Evolutionary conservation across 1,284 basidiomycete species (phyloP).

Genomic region (Ganoderma meredithae): DNA sequence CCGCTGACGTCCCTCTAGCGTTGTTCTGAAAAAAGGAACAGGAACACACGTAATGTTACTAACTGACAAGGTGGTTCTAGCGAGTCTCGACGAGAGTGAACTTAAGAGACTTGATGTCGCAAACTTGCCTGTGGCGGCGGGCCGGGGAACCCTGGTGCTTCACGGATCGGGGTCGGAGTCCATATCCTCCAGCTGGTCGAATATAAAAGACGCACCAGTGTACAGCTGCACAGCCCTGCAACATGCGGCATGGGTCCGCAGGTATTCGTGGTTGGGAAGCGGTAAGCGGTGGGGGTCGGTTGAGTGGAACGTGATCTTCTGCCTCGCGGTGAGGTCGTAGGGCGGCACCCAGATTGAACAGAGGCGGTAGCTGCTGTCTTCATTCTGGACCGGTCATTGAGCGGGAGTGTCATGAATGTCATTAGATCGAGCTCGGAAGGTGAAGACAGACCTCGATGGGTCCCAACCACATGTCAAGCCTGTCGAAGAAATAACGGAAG

Average conservation of each 20-base stretch:
- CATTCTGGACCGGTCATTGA: background rate
- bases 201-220: background rate
- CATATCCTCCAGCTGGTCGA: slow-evolving; percentile 3
- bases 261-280: background rate
- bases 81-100: background rate
- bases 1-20: no score
- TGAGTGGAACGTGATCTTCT: background rate
- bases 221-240: background rate
- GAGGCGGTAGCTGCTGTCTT: background rate
- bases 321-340: background rate
- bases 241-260: background rate
- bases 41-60: no score
- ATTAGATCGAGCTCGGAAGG: background rate
- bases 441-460: background rate
- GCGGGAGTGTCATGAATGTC: background rate
- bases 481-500: background rate
- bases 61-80: background rate
- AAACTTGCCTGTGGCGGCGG: no score
- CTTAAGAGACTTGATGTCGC: no score
- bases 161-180: background rate
- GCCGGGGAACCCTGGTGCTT: no score
- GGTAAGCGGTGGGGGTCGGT: background rate
- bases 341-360: background rate
- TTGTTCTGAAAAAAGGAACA: no score
- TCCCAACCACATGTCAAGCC: background rate